phyloP scores from a whole-genome alignment of 83 land plant species.

The Thuja plicata region DNA sequence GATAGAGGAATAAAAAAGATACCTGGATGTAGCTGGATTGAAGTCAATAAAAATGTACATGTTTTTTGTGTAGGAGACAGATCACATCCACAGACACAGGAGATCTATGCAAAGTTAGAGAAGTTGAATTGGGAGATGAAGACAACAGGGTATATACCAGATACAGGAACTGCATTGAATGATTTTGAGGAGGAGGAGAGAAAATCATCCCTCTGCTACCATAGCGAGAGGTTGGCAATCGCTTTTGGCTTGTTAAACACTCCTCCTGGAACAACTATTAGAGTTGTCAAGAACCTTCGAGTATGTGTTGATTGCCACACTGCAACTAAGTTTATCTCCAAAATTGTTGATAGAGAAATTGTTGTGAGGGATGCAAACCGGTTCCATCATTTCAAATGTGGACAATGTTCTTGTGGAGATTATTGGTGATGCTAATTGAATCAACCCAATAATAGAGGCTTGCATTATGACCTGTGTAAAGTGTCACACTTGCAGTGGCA shows the following conservation, averaged over 20 bases:
- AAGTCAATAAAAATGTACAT: constrained; percentile 4
- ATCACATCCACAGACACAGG: no score
- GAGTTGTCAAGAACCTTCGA: constrained; percentile 10
- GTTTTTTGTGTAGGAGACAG: background rate
- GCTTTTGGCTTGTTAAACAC: constrained; percentile 5
- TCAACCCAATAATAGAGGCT: background rate
- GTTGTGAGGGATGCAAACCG: constrained; percentile 1
- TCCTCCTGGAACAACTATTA: constrained; percentile 5
- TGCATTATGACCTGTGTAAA: background rate
- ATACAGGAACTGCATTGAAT: background rate
- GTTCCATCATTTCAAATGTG: constrained; percentile 1
- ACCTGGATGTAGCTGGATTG: constrained; percentile 6
- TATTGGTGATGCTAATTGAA: background rate
- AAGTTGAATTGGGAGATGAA: background rate
- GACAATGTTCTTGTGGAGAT: constrained; percentile 4
- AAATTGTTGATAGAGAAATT: background rate
- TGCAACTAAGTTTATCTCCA: constrained; percentile 4
- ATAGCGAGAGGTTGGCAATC: background rate
- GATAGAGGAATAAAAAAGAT: background rate
- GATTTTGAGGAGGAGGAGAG: background rate
- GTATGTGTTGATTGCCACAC: constrained; percentile 7
- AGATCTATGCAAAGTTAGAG: no score
- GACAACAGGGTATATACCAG: background rate
- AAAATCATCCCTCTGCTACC: background rate
- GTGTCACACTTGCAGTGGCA: background rate